These are phyloP conservation scores for Boletus eberwhitei DNA, from an alignment of 768 basidiomycete genomes.

Conservation along the genomic window DNA sequence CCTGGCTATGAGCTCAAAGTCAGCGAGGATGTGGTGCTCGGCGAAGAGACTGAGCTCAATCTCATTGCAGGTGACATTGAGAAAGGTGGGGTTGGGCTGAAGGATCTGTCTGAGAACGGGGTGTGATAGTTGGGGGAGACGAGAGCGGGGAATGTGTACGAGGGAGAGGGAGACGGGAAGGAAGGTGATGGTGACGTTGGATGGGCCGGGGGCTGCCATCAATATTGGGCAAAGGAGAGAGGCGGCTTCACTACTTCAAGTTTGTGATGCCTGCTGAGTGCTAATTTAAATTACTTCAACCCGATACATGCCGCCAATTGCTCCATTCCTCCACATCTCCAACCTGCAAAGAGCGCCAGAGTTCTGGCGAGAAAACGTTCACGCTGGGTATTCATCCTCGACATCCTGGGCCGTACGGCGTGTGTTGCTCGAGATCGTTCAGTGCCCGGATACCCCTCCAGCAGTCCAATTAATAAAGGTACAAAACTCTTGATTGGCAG, in stretches of 20 bases:
- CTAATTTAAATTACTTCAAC: background rate
- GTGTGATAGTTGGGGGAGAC: constrained; percentile 54
- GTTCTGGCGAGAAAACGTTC: no score
- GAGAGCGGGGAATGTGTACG: constrained; percentile 71
- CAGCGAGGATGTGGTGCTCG: constrained; percentile 50
- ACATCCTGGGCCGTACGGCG: no score
- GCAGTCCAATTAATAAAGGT: no score
- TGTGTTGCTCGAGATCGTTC: no score
- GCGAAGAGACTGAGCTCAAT: constrained; percentile 77
- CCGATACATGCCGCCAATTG: no score
- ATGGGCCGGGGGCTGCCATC: constrained; percentile 25
- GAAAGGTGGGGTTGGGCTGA: constrained; percentile 60
- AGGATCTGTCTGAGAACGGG: constrained; percentile 68
- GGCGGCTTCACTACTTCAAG: background rate
- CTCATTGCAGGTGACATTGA: constrained; percentile 76
- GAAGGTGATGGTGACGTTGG: constrained; percentile 59
- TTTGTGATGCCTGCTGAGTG: constrained; percentile 1
- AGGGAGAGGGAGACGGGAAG: constrained; percentile 71
- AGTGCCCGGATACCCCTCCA: no score
- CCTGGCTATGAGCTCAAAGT: constrained; percentile 60
- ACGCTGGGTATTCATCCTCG: no score
- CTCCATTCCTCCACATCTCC: no score
- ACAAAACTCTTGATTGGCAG: background rate
- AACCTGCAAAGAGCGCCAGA: no score
- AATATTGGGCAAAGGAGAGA: constrained; percentile 13